Base-by-base conservation (phyloP, 768 basidiomycete species). In the Lyophyllum semitale region DNA sequence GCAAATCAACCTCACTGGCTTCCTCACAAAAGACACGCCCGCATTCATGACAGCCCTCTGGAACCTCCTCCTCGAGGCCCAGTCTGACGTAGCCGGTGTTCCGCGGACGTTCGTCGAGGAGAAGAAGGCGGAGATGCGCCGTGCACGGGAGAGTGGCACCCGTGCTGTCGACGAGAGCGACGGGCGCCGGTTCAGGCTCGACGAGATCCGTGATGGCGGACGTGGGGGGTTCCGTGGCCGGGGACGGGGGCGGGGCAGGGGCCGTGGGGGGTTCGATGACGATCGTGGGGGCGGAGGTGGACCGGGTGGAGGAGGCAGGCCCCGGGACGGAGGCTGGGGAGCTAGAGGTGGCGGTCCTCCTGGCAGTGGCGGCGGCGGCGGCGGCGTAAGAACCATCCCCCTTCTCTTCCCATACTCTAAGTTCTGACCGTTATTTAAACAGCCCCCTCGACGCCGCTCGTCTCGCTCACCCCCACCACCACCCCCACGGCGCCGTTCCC, bases 1-100 rank as follows among this genome's bases (percentile, higher is more conserved):
- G 88, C 95, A 98, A 72, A 94, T 98, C 57, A 88, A 89, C 65
- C 73, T 99, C 23, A 91, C 90, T 2, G 96, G 96, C 8, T 99
- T 99, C 71, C 81, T 99, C 54, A 91, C 91, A 3, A 84, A 87
- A 59, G 84, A 92, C 54, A 97, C 97, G 0, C 77, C 91, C 0
- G 69, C 77, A 0, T 99, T 99, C 72, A 97, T 97, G 95, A 69
- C 75, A 5, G 80, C 86, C 0, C 80, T 99, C 0, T 99, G 97
- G 97, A 85, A 79, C 23, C 78, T 98, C 5, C 77, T 99, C n/a
- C 76, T 98, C 4, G 95, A 96, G 61, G 97, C 97, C 3, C 96
- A 98, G 70, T 80, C 81, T 29, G 91, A 91, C 27, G 82, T 89
- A 1, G 89, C 91, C 9, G 95, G 95, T 56, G 91, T 99, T 0